Conservation (phyloP, 352 stramenopile genomes). For the Phytophthora cryptogea region DNA sequence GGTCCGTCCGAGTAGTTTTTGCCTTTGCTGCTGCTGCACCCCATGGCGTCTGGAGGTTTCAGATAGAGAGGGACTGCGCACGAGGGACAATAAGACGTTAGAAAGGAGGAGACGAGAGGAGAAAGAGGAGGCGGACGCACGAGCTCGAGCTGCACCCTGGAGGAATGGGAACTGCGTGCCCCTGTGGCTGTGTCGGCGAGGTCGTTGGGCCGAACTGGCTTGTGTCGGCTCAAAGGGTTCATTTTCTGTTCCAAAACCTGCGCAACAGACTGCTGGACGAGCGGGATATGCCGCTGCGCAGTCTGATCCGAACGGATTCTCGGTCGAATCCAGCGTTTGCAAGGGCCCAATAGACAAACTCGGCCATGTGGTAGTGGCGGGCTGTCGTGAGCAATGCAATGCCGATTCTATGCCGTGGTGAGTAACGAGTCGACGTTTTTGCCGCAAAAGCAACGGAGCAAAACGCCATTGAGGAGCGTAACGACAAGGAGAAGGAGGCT, state of each 20-base stretch:
- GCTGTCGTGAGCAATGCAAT: not conserved
- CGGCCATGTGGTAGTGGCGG: no score
- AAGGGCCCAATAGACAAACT: not conserved
- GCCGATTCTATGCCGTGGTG: not conserved
- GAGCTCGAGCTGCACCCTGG: not conserved
- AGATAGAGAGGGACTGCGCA: constrained; percentile 17
- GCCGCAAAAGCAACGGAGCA: not conserved
- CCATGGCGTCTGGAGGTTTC: constrained; percentile 29
- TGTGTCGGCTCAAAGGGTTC: constrained; percentile 24
- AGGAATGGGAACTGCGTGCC: constrained; percentile 31
- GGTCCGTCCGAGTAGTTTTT: constrained; percentile 16
- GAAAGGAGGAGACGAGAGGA: not conserved
- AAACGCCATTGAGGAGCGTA: not conserved
- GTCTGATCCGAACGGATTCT: not conserved
- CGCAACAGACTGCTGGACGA: not conserved
- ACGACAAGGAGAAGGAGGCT: not conserved
- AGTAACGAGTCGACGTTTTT: not conserved
- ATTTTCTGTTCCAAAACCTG: constrained; percentile 20
- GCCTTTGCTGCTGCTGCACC: constrained; percentile 40
- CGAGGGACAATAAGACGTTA: constrained; percentile 16
- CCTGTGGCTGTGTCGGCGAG: constrained; percentile 14
- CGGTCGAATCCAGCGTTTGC: no score
- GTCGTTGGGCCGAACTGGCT: constrained; percentile 25
- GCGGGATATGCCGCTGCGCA: not conserved
- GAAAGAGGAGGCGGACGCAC: not conserved